Conservation (phyloP, 2,329 filamentous ascomycete genomes). For the Scedosporium dehoogii region DNA sequence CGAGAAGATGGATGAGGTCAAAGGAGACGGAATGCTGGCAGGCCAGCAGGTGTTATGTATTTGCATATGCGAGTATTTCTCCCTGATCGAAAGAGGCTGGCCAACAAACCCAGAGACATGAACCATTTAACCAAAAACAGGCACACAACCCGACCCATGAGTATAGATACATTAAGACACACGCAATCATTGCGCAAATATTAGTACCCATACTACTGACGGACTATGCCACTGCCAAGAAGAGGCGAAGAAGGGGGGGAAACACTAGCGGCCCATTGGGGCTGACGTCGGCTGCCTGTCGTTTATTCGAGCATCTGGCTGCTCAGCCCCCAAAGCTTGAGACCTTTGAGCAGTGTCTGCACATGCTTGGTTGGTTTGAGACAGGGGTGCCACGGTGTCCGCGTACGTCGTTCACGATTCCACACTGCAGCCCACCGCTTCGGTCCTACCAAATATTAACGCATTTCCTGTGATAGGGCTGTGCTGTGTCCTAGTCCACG, state of each 20-base stretch:
- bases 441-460: not conserved
- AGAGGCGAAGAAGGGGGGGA: not conserved
- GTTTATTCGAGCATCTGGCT: not conserved
- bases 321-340: not conserved
- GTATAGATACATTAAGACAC: not conserved
- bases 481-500: too few species aligned
- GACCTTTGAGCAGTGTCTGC: not conserved
- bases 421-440: not conserved
- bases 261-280: not conserved
- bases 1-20: not conserved
- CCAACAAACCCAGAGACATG: not conserved
- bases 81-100: not conserved
- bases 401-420: not conserved
- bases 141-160: not conserved
- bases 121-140: not conserved
- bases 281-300: conserved; percentile 1
- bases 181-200: not conserved
- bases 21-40: not conserved
- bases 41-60: not conserved
- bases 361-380: not conserved
- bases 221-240: not conserved
- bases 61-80: not conserved
- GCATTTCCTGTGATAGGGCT: too few species aligned
- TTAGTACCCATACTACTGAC: not conserved
- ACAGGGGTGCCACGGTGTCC: not conserved